A percentile compares a stretch with the other conserved stretches of the same genome.
Conservation (phyloP, 2,329 filamentous ascomycete genomes). For the Phaeosphaeria sp. region DNA sequence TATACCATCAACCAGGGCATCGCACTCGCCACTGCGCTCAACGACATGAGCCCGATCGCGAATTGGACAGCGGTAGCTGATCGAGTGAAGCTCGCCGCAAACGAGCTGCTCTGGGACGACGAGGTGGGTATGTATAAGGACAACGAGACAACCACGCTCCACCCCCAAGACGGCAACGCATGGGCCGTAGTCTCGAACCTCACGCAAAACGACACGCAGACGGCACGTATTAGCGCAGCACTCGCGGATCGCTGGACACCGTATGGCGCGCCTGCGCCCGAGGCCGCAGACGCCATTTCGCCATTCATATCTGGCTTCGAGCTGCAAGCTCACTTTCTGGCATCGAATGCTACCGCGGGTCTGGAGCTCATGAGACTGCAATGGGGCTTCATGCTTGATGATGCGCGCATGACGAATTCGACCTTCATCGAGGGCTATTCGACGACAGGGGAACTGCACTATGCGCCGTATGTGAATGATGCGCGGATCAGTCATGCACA, state of each 20-base stretch:
- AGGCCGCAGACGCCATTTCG: conserved; percentile 55
- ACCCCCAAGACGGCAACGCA: conserved; percentile 55
- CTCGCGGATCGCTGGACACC: conserved; percentile 49
- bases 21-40: conserved; percentile 57
- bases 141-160: conserved; percentile 60
- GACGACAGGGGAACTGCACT: conserved; percentile 55
- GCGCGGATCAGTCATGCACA: conserved; percentile 58
- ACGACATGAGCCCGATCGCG: conserved; percentile 50
- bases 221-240: conserved; percentile 37
- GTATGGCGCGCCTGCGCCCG: conserved; percentile 56
- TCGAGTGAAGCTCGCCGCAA: conserved; percentile 54
- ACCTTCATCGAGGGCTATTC: conserved; percentile 61
- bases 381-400: conserved; percentile 64
- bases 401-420: conserved; percentile 60
- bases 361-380: conserved; percentile 55
- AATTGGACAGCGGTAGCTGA: conserved; percentile 52
- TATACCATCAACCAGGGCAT: conserved; percentile 62
- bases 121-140: conserved; percentile 60
- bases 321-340: conserved; percentile 53
- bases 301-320: conserved; percentile 59
- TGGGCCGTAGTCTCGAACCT: conserved; percentile 52
- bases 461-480: conserved; percentile 58
- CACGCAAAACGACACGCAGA: conserved; percentile 38
- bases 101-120: conserved; percentile 57
- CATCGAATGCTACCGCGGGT: conserved; percentile 47